These are phyloP conservation scores for Fusarium caatingaense DNA, from an alignment of 2,329 filamentous ascomycete genomes.

Conservation along the genomic window DNA sequence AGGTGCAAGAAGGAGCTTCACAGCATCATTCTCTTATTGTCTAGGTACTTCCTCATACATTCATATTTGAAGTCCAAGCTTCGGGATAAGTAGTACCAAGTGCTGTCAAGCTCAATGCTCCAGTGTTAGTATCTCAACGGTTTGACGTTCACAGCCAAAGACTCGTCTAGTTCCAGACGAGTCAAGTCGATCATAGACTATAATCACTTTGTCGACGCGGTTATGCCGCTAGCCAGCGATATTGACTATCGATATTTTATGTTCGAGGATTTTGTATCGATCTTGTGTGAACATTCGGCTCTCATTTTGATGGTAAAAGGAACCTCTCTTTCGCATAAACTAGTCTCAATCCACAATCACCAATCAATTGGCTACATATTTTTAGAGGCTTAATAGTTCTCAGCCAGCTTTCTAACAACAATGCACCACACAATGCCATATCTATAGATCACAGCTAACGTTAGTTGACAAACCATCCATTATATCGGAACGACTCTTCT, in stretches of 20 bases:
- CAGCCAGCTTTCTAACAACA: not conserved
- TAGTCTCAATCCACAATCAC: not conserved
- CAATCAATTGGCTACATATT: not conserved
- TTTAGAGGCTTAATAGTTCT: not conserved
- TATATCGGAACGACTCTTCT: not conserved
- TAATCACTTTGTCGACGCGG: not conserved
- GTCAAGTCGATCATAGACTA: not conserved
- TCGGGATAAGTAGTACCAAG: not conserved
- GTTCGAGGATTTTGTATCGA: not conserved
- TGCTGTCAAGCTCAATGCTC: not conserved
- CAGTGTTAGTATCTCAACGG: not conserved
- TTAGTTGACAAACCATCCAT: not conserved
- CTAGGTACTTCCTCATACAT: not conserved
- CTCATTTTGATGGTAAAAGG: not conserved
- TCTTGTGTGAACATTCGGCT: not conserved
- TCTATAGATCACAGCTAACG: not conserved
- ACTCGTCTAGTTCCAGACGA: not conserved
- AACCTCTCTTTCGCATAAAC: not conserved
- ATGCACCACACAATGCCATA: not conserved
- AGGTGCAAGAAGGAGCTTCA: not conserved
- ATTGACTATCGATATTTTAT: not conserved
- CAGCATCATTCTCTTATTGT: not conserved
- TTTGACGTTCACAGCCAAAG: not conserved
- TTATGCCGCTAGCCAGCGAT: no score
- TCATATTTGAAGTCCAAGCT: not conserved